These are phyloP conservation scores for Lachnellula cervina DNA, from an alignment of 2,329 filamentous ascomycete species.

Conservation along the genomic window DNA sequence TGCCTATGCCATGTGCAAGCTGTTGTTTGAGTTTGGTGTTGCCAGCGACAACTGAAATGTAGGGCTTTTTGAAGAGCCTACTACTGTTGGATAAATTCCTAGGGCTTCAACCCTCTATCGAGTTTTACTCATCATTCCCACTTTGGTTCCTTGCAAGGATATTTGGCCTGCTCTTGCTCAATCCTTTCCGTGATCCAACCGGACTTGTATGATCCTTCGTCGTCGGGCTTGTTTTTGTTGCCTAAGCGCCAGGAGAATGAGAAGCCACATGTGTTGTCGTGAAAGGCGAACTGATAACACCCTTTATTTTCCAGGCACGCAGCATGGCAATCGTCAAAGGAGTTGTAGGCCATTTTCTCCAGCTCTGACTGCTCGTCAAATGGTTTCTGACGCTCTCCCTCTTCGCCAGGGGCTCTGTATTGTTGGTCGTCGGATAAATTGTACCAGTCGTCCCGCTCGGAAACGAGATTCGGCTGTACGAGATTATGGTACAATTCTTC, in stretches of 20 bases:
- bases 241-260: background rate
- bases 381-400: slow-evolving; percentile 33
- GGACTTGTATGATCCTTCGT: background rate
- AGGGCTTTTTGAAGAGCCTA: too few species aligned
- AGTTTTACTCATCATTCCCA: background rate
- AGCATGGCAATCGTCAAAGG: slow-evolving; percentile 40
- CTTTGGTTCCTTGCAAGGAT: background rate
- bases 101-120: too few species aligned
- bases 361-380: slow-evolving; percentile 37
- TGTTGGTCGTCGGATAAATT: slow-evolving; percentile 46
- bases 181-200: background rate
- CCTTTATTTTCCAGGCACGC: slow-evolving; percentile 38
- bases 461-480: slow-evolving; percentile 39
- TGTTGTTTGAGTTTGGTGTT: too few species aligned
- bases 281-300: slow-evolving; percentile 33
- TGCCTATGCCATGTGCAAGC: too few species aligned
- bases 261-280: slow-evolving; percentile 12
- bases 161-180: background rate
- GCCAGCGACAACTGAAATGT: too few species aligned
- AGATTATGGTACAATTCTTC: slow-evolving; percentile 46
- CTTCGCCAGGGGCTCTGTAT: slow-evolving; percentile 28
- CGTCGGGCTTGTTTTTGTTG: background rate
- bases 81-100: too few species aligned
- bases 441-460: slow-evolving; percentile 44
- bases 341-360: slow-evolving; percentile 41